Evolutionary conservation across 495 filamentous ascomycete species (phyloP).

Genomic region (Jackrogersella minutella): DNA sequence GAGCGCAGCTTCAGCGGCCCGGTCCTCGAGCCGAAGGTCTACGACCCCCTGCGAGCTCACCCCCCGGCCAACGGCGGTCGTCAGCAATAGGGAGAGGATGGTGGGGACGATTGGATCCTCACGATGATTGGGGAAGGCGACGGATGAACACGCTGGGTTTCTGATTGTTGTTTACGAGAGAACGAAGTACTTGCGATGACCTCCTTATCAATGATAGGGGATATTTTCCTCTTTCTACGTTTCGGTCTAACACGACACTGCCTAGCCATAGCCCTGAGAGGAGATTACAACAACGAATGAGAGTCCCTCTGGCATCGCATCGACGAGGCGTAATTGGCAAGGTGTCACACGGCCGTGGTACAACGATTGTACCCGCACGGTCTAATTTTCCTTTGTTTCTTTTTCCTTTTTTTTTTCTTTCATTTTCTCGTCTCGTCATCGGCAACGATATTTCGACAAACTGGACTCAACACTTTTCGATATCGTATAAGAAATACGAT

Average conservation of each 20-base stretch:
- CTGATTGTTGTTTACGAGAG: too few relatives aligned
- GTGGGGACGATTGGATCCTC: too few relatives aligned
- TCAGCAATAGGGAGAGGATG: neutral
- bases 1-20: constrained; percentile 29
- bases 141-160: too few relatives aligned
- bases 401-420: neutral
- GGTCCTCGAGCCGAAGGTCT: constrained; percentile 28
- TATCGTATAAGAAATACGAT: too few relatives aligned
- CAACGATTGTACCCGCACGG: neutral
- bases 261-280: neutral
- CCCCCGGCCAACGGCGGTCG: neutral
- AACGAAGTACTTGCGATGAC: too few relatives aligned
- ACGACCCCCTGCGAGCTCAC: constrained; percentile 1
- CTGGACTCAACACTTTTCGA: too few relatives aligned
- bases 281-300: neutral
- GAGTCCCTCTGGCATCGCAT: neutral
- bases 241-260: neutral
- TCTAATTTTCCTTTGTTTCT: neutral
- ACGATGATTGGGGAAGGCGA: too few relatives aligned
- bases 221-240: too few relatives aligned
- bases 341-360: neutral
- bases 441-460: too few relatives aligned
- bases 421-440: neutral
- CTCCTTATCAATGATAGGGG: too few relatives aligned
- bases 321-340: neutral